phyloP scores from a whole-genome alignment of 148 eudicot species.

The Persicaria tinctoria region DNA sequence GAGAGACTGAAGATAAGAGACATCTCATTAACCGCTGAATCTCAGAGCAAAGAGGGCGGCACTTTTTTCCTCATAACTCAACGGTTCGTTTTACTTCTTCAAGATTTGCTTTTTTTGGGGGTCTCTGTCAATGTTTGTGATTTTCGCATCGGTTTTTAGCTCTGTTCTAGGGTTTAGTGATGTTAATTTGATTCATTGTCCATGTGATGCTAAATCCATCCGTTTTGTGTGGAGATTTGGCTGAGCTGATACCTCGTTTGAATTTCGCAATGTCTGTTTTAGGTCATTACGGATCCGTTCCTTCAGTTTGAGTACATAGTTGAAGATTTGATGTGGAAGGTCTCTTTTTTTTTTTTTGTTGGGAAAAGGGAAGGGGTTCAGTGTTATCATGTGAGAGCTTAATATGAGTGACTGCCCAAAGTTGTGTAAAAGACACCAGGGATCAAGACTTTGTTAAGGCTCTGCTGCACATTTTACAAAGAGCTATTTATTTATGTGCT shows the following conservation, averaged over 20 bases:
- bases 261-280: background rate
- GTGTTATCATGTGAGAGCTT: background rate
- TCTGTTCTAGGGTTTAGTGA: slow-evolving; percentile 10
- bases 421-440: background rate
- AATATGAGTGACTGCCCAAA: background rate
- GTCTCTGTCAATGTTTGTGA: background rate
- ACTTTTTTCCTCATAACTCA: slow-evolving; percentile 72
- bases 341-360: background rate
- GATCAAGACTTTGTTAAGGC: background rate
- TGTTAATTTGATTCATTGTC: background rate
- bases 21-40: slow-evolving; percentile 60
- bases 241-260: background rate
- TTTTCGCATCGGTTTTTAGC: background rate
- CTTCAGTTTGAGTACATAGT: background rate
- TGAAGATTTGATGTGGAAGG: too few relatives aligned
- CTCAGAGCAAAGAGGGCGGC: slow-evolving; percentile 73
- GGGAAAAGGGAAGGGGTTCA: background rate
- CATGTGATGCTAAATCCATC: background rate
- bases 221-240: background rate
- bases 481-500: background rate
- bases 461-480: background rate
- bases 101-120: background rate
- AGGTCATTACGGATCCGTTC: background rate
- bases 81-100: slow-evolving; percentile 25
- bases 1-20: slow-evolving; percentile 67